Evolutionary conservation across 2,329 filamentous ascomycete genomes (phyloP).

Genomic region (Colletotrichum liriopes): DNA sequence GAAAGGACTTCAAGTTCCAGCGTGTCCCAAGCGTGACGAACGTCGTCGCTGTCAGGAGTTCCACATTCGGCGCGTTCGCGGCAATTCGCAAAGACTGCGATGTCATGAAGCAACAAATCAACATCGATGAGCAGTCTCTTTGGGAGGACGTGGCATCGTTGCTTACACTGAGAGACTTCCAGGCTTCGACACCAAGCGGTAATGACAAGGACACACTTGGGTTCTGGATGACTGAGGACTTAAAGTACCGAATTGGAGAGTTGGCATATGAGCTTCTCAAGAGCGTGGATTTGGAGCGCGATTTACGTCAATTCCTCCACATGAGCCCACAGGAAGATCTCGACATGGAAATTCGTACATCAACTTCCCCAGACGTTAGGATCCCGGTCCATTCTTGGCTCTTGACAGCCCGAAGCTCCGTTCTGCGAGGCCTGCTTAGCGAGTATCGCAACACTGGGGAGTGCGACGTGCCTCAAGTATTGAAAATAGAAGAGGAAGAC

Average conservation of each 20-base stretch:
- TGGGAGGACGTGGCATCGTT: conserved; percentile 83
- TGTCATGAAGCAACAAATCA: conserved; percentile 81
- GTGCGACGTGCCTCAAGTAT: conserved; percentile 72
- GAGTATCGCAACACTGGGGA: conserved; percentile 69
- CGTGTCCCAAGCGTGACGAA: conserved; percentile 90
- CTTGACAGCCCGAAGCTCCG: conserved; percentile 79
- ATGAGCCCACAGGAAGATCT: conserved; percentile 57
- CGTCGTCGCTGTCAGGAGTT: conserved; percentile 87
- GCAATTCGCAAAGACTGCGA: conserved; percentile 89
- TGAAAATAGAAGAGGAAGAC: conserved; percentile 68
- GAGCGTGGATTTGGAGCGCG: conserved; percentile 76
- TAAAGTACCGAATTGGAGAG: conserved; percentile 69
- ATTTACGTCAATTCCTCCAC: conserved; percentile 67
- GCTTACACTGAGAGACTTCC: conserved; percentile 76
- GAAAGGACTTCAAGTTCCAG: conserved; percentile 96
- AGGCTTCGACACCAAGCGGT: conserved; percentile 56
- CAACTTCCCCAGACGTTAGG: conserved; percentile 75
- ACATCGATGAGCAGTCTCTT: conserved; percentile 76
- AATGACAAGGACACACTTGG: conserved; percentile 59
- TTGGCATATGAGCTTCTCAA: conserved; percentile 70
- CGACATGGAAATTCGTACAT: conserved; percentile 66
- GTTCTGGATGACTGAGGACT: conserved; percentile 57
- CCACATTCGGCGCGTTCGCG: conserved; percentile 90
- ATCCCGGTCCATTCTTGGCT: conserved; percentile 91
- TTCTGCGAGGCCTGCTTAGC: conserved; percentile 75